Conservation (phyloP, 2,329 filamentous ascomycete genomes). For the Kalmusia sp. region DNA sequence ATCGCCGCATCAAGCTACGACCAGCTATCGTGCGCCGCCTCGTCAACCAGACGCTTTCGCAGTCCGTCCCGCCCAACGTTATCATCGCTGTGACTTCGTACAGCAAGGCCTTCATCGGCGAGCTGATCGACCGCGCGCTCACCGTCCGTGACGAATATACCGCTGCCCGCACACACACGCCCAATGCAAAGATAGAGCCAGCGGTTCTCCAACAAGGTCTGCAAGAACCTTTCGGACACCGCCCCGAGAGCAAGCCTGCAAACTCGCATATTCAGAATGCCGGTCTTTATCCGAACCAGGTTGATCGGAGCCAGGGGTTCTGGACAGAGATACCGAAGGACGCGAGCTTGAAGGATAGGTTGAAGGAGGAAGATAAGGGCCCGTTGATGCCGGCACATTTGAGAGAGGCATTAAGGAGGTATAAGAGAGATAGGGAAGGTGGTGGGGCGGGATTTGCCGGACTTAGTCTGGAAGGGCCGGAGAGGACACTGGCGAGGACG, state of each 20-base stretch:
- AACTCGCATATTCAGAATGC: slow-evolving; percentile 35
- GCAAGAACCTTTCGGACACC: slow-evolving; percentile 37
- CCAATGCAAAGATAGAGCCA: slow-evolving; percentile 36
- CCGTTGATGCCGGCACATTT: slow-evolving; percentile 78
- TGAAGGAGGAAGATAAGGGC: slow-evolving; percentile 50
- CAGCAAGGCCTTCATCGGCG: slow-evolving; percentile 78
- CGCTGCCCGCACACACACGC: slow-evolving; percentile 50
- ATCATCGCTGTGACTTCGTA: slow-evolving; percentile 78
- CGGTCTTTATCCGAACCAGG: slow-evolving; percentile 32
- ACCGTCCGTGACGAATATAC: slow-evolving; percentile 77
- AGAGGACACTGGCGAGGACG: slow-evolving; percentile 53
- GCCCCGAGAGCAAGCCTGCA: slow-evolving; percentile 37
- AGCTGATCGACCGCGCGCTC: slow-evolving; percentile 75
- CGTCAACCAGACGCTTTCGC: slow-evolving; percentile 81
- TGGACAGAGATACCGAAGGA: slow-evolving; percentile 38
- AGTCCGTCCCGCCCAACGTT: slow-evolving; percentile 76
- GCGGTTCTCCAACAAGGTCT: slow-evolving; percentile 35
- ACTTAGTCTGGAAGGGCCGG: slow-evolving; percentile 56
- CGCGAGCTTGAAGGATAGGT: slow-evolving; percentile 30
- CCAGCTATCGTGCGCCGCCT: slow-evolving; percentile 75
- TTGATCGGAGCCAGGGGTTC: slow-evolving; percentile 27
- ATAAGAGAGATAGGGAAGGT: slow-evolving; percentile 68
- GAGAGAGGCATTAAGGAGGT: slow-evolving; percentile 73
- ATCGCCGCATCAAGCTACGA: slow-evolving; percentile 72
- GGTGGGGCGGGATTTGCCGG: slow-evolving; percentile 62